These are phyloP conservation scores for Arthrobotrys megalospora DNA, from an alignment of 2,329 filamentous ascomycete genomes.

Conservation along the genomic window DNA sequence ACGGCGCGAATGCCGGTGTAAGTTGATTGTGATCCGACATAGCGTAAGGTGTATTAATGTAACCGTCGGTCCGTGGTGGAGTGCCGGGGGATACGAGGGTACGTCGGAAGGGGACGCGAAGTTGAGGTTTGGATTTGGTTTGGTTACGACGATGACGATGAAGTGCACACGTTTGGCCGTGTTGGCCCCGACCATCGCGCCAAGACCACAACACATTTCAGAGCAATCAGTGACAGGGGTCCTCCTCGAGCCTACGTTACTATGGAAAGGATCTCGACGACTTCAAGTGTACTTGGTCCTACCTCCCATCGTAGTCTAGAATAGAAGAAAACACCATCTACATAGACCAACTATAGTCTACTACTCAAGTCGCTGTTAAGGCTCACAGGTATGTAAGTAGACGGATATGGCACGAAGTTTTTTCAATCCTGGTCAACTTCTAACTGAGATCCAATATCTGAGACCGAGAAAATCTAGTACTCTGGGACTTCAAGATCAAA, in stretches of 20 bases:
- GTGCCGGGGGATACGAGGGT: background rate
- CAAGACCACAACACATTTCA: conserved; percentile 24
- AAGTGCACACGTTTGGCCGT: conserved; percentile 25
- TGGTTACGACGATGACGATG: conserved; percentile 29
- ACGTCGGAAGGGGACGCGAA: conserved; percentile 18
- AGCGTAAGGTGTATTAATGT: background rate
- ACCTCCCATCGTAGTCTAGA: too few relatives aligned
- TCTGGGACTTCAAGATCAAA: background rate
- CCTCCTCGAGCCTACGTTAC: background rate
- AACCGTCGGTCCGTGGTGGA: conserved; percentile 1
- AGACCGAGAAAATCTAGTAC: background rate
- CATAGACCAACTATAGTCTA: background rate
- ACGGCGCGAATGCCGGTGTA: conserved; percentile 58
- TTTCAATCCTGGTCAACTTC: background rate
- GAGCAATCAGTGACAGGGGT: background rate
- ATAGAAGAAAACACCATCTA: too few relatives aligned
- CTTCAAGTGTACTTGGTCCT: too few relatives aligned
- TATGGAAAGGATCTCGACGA: too few relatives aligned
- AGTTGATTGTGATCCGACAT: conserved; percentile 55
- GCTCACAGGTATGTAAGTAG: too few relatives aligned
- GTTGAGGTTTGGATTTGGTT: conserved; percentile 1
- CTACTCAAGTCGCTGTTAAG: too few relatives aligned
- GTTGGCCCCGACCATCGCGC: conserved; percentile 13
- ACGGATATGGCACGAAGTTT: too few relatives aligned
- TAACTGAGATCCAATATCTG: conserved; percentile 11